These are phyloP conservation scores for Leccinellum luteum DNA, from an alignment of 768 basidiomycete species.

Conservation along the genomic window DNA sequence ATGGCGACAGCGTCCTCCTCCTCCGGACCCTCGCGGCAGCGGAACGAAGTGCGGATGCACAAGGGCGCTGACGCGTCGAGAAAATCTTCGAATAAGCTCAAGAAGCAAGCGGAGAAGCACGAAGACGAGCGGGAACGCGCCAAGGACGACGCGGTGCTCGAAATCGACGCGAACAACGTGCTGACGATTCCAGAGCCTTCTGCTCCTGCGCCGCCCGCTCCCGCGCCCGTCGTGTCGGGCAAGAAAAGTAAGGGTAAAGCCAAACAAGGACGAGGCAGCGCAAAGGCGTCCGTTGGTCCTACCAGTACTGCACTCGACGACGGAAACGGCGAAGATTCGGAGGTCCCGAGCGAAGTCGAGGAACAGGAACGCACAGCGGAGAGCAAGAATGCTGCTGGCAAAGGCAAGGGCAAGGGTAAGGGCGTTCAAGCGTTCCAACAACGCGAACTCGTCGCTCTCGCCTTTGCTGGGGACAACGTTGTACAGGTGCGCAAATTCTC, in stretches of 20 bases:
- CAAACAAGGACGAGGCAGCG: not conserved
- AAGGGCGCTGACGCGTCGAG: slow-evolving; percentile 59
- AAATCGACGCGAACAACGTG: slow-evolving; percentile 50
- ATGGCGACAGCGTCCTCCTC: slow-evolving; percentile 32
- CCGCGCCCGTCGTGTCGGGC: not conserved
- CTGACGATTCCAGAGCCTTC: slow-evolving; percentile 17
- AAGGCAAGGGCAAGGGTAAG: slow-evolving; percentile 22
- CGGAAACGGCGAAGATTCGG: slow-evolving; percentile 43
- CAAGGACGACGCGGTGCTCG: slow-evolving; percentile 73
- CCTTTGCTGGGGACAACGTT: slow-evolving; percentile 97
- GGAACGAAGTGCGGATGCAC: slow-evolving; percentile 68
- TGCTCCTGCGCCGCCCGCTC: not conserved
- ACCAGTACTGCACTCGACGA: not conserved
- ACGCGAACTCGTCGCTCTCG: slow-evolving; percentile 87
- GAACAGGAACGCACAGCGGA: slow-evolving; percentile 57
- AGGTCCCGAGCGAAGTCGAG: slow-evolving; percentile 64
- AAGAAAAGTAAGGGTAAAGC: slow-evolving; percentile 21
- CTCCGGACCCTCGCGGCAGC: slow-evolving; percentile 58
- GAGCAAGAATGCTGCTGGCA: slow-evolving; percentile 38
- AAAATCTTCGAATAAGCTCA: slow-evolving; percentile 74
- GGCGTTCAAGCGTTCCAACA: slow-evolving; percentile 76
- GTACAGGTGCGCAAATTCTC: slow-evolving; percentile 60
- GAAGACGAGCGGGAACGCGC: slow-evolving; percentile 57
- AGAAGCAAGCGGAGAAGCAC: slow-evolving; percentile 58
- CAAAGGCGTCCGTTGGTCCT: slow-evolving; percentile 10